Conservation (phyloP, 2,329 filamentous ascomycete genomes). For the Venturia carpophila region DNA sequence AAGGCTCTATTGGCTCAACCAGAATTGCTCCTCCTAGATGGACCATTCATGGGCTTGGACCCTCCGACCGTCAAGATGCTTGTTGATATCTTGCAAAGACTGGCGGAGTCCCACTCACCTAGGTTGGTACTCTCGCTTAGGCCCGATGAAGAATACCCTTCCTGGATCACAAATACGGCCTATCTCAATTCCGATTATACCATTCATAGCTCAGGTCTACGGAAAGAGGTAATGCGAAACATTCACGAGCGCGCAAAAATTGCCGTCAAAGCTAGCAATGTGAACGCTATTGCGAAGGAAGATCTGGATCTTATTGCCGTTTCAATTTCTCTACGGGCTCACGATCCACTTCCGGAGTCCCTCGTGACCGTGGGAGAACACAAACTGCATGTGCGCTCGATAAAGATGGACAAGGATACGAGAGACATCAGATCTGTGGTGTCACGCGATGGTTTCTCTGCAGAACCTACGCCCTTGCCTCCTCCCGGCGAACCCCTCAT, state of each 20-base stretch:
- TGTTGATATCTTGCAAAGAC: conserved; percentile 58
- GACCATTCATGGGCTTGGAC: conserved; percentile 86
- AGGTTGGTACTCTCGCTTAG: conserved; percentile 69
- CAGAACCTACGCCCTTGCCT: neutral
- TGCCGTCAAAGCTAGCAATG: neutral
- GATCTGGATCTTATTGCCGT: conserved; percentile 7
- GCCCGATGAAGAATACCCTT: conserved; percentile 78
- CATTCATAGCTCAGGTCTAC: conserved; percentile 37
- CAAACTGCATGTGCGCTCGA: neutral
- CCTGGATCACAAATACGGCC: conserved; percentile 82
- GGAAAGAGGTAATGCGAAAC: neutral
- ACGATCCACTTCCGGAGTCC: neutral
- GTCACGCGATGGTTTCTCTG: conserved; percentile 14
- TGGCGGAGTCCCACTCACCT: conserved; percentile 60
- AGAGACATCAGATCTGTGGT: neutral
- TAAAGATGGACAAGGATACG: neutral
- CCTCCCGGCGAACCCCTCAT: conserved; percentile 60
- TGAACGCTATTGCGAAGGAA: neutral
- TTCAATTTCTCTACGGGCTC: neutral
- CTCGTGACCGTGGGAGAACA: neutral
- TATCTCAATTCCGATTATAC: conserved; percentile 61
- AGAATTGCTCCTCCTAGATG: conserved; percentile 77
- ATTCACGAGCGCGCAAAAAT: conserved; percentile 10
- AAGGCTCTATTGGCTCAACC: conserved; percentile 72
- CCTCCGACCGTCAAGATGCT: conserved; percentile 68